These are phyloP conservation scores for Arthrobotrys entomopaga DNA, from an alignment of 2,329 filamentous ascomycete genomes.

Conservation along the genomic window DNA sequence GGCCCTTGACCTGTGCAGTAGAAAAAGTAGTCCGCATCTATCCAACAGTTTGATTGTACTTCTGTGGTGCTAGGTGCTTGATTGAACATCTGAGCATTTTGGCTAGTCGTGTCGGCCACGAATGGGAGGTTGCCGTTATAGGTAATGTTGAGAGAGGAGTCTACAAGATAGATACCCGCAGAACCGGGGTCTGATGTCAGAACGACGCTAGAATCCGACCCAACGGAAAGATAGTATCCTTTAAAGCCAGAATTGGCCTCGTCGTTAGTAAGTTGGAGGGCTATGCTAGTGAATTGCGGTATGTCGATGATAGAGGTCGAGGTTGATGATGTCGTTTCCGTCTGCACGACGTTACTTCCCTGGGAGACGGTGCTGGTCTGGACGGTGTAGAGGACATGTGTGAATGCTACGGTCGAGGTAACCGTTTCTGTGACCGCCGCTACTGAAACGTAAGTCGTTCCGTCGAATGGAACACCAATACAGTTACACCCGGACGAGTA, in stretches of 20 bases:
- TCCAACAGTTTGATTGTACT: background rate
- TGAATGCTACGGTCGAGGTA: constrained; percentile 8
- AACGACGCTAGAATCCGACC: background rate
- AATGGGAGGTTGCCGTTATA: background rate
- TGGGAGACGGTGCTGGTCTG: background rate
- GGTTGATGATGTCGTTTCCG: constrained; percentile 10
- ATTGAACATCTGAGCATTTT: background rate
- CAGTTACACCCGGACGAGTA: constrained; percentile 59
- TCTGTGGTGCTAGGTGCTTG: background rate
- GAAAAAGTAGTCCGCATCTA: constrained; percentile 10
- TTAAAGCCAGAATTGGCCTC: background rate
- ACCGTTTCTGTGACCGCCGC: constrained; percentile 49
- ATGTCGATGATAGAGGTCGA: constrained; percentile 4
- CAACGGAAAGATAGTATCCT: constrained; percentile 5
- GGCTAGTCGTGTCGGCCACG: background rate
- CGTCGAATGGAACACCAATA: constrained; percentile 53
- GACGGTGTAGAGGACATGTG: constrained; percentile 8
- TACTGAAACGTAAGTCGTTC: constrained; percentile 51
- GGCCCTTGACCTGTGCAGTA: background rate
- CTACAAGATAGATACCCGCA: background rate
- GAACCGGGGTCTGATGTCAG: background rate
- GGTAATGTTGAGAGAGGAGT: background rate
- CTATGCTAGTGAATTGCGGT: constrained; percentile 17
- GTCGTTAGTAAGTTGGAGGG: constrained; percentile 26
- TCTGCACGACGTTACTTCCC: constrained; percentile 4